Evolutionary conservation across 768 basidiomycete species (phyloP).

Genomic region (Boletus vinaceobasis): DNA sequence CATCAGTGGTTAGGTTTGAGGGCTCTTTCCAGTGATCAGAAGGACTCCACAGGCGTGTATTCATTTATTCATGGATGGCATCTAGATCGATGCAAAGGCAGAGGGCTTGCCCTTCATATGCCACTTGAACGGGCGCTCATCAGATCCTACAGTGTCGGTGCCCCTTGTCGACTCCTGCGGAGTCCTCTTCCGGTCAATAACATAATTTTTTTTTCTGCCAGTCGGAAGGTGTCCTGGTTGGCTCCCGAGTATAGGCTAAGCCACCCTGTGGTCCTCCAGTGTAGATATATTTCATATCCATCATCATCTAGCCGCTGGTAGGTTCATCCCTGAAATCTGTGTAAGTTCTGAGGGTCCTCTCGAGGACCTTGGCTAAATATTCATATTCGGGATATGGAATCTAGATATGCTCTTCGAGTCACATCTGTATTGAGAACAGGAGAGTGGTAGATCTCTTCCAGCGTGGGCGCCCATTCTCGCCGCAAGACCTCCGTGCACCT

Average conservation of each 20-base stretch:
- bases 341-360: no score
- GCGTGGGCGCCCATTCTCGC: not conserved
- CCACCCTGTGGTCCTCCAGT: not conserved
- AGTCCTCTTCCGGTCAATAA: no score
- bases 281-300: not conserved
- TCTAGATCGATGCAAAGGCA: not conserved
- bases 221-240: not conserved
- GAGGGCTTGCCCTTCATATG: not conserved
- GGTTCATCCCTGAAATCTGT: not conserved
- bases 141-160: no score
- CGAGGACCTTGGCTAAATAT: not conserved
- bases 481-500: not conserved
- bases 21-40: not conserved
- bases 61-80: not conserved
- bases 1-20: not conserved
- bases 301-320: not conserved
- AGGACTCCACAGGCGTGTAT: not conserved
- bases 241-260: not conserved
- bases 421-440: not conserved
- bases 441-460: not conserved
- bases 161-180: no score
- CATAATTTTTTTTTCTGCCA: no score
- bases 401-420: not conserved
- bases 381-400: not conserved
- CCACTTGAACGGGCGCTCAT: not conserved